Evolutionary conservation across 2,329 filamentous ascomycete genomes (phyloP).

Genomic region (Bipolaris cookei): DNA sequence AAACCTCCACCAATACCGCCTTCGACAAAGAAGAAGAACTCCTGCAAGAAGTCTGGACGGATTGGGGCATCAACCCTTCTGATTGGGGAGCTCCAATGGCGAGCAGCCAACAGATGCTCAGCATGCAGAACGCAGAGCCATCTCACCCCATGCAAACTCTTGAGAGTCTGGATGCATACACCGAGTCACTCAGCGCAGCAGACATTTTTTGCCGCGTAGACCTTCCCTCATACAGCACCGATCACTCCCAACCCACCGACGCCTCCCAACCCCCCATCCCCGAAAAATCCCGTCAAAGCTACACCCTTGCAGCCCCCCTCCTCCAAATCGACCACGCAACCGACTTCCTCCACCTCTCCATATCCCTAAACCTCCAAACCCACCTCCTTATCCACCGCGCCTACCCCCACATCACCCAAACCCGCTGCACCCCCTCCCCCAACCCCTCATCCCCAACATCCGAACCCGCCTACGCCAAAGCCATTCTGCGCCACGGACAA

Average conservation of each 20-base stretch:
- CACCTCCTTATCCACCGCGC: conserved; percentile 29
- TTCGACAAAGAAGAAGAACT: conserved; percentile 66
- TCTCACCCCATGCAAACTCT: conserved; percentile 46
- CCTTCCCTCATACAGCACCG: conserved; percentile 49
- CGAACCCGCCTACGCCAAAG: conserved; percentile 30
- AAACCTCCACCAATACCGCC: conserved; percentile 46
- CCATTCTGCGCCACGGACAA: conserved; percentile 41
- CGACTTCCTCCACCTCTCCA: conserved; percentile 54
- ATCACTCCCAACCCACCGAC: conserved; percentile 62
- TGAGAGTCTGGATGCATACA: conserved; percentile 59
- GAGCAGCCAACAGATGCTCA: background rate
- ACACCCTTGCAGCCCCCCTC: conserved; percentile 60
- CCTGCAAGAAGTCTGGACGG: conserved; percentile 68
- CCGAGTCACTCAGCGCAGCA: conserved; percentile 67
- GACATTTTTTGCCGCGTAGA: conserved; percentile 65
- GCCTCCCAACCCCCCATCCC: conserved; percentile 65
- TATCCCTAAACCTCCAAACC: conserved; percentile 40
- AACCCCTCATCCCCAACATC: conserved; percentile 2
- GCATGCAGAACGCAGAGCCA: background rate
- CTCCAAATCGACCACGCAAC: conserved; percentile 58
- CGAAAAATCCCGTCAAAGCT: conserved; percentile 61
- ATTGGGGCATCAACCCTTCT: conserved; percentile 70
- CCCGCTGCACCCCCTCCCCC: background rate
- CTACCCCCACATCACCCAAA: conserved; percentile 11
- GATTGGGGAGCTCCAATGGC: conserved; percentile 53